Base-by-base conservation (phyloP, 2,329 filamentous ascomycete species). In the Colletotrichum caudatum region DNA sequence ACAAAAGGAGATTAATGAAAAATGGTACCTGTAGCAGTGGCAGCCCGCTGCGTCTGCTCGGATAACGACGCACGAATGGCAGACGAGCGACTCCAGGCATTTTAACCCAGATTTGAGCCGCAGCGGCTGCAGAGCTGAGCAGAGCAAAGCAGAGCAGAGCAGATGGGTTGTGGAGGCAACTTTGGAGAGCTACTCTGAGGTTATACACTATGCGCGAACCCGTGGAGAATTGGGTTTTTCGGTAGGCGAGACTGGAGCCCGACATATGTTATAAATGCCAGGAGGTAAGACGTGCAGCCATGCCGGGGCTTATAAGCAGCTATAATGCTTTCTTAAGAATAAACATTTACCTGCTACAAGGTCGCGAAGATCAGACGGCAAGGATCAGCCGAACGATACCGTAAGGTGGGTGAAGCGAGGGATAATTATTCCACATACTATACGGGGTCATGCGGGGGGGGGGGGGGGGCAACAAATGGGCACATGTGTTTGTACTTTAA, bases 111-210 rank as follows among this genome's bases (percentile, higher is more conserved):
- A 51, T 67, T 70, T n/a, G 48, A 48, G n/a, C 56, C 56, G 56
- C 67, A 57, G 39, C 60, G 56, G 39, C 67, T 41, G 63, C n/a
- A 12, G 18, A n/a, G n/a, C n/a, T n/a, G n/a, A n/a, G n/a, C n/a
- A n/a, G n/a, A n/a, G n/a, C n/a, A n/a, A n/a, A n/a, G n/a, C n/a
- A n/a, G n/a, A n/a, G 63, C n/a, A 12, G 18, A 48, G 44, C 23
- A 70, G 68, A 70, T 62, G 68, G 66, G 57, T 41, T 58, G 64
- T 50, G 56, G 67, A 66, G 64, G 39, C 50, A 48, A 41, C 20
- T 16, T 66, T 33, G 12, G 61, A 57, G 39, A 39, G 39, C 16
- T 57, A 41, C 37, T 33, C 64, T 46, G 29, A 39, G 46, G 5
- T 54, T 35, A 12, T 23, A 61, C 58, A n/a, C n/a, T 14, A 56